Evolutionary conservation across 345 rosid species (phyloP).

Genomic region (Heritiera fomes): DNA sequence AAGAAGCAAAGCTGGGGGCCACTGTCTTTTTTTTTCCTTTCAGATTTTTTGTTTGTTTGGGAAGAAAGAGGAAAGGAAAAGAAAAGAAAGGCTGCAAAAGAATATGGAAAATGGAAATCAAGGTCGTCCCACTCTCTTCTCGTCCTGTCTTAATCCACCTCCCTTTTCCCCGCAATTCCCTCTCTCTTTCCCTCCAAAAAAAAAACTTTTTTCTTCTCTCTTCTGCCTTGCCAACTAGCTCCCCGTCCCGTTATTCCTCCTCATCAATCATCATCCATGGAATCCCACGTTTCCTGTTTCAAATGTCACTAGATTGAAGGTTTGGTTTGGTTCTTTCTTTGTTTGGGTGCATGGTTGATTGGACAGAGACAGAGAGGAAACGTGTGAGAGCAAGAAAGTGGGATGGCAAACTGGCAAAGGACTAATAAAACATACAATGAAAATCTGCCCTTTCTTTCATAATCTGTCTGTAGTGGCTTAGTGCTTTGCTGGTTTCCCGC

Average conservation of each 20-base stretch:
- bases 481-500: slow-evolving; percentile 39
- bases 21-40: background rate
- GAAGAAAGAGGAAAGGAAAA: background rate
- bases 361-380: background rate
- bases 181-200: slow-evolving; percentile 9
- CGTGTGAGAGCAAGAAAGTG: slow-evolving; percentile 15
- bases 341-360: background rate
- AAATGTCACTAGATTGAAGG: background rate
- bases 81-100: slow-evolving; percentile 38
- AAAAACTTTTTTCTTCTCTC: background rate
- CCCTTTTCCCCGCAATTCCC: slow-evolving; percentile 42
- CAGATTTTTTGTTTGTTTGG: background rate
- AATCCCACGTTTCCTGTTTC: slow-evolving; percentile 5
- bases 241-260: slow-evolving; percentile 14
- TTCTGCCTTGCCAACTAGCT: background rate
- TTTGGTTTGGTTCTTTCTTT: no score
- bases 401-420: slow-evolving; percentile 7
- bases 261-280: background rate
- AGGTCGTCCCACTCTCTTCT: slow-evolving; percentile 34
- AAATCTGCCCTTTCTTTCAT: background rate
- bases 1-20: slow-evolving; percentile 29
- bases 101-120: slow-evolving; percentile 41
- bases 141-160: slow-evolving; percentile 39
- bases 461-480: background rate
- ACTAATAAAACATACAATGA: background rate